Evolutionary conservation across 768 basidiomycete species (phyloP), one percentile per base, ranked within the genome.

Genomic region (Serpula lacrymans): DNA sequence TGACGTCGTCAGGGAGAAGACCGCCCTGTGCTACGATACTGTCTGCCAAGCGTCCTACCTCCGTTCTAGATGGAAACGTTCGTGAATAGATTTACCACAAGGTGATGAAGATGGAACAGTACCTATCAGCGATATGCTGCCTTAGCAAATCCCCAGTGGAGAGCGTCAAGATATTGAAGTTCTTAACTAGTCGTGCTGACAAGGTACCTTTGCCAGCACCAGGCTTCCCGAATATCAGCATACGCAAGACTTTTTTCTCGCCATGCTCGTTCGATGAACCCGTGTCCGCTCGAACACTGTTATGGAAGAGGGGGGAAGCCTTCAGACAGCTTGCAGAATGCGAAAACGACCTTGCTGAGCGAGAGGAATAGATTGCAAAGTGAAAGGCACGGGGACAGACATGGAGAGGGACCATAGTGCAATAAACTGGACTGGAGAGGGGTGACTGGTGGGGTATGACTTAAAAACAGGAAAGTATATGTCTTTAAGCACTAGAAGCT

Each of bases 121-220:
- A 75, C 71, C 68, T 66, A 49, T 87, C 79, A 11, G 75, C 70
- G 44, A 96, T 91, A 49, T 96, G 87, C 48, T 86, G 83, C 47
- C 92, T 72, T 50, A 96, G 65, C 27, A 94, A 67, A 58, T 96
- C 92, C 7, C 91, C 92, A 2, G 87, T 86, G 6, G 87, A 90
- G 35, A 94, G 63, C 6, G 81, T 75, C 30, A 83, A 51, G 38
- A 94, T 77, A 54, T 89, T 82, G 57, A 88, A 92, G 59, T 88
- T 87, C 47, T 80, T 74, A 42, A 88, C 78, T 21, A 95, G 74
- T 30, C 84, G 75, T 12, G 75, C 71, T 2, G 85, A 74, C 29
- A 93, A 72, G 0, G 92, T 95, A 24, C 92, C 92, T 68, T 95
- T 88, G 42, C 86, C 86, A 34, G 84, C 78, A 20, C 85, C 85